Conservation (phyloP, 2,329 filamentous ascomycete genomes). For the Apiospora marii region DNA sequence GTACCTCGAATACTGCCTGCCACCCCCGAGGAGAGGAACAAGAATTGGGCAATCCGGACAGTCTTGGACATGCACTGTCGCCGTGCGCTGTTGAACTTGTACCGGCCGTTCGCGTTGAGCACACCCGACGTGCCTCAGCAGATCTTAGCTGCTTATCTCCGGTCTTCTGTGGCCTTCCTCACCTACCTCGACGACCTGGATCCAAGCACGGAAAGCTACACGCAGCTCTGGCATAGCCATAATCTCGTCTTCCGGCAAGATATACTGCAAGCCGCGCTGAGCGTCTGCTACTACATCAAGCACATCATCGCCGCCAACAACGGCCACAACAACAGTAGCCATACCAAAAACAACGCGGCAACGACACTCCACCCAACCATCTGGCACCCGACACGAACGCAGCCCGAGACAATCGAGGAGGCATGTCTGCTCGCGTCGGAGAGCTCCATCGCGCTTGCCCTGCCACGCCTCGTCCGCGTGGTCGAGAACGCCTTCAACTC, state of each 20-base stretch:
- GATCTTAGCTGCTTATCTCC: conserved; percentile 60
- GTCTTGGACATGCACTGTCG: conserved; percentile 63
- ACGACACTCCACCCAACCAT: conserved; percentile 25
- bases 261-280: conserved; percentile 62
- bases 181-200: conserved; percentile 64
- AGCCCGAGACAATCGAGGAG: conserved; percentile 34
- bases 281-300: conserved; percentile 63
- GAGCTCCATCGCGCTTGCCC: conserved; percentile 39
- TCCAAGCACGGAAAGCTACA: conserved; percentile 53
- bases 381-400: conserved; percentile 30
- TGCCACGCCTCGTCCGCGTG: conserved; percentile 35
- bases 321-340: background rate
- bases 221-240: conserved; percentile 59
- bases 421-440: conserved; percentile 38
- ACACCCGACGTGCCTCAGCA: conserved; percentile 57
- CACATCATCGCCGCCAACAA: conserved; percentile 35
- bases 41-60: conserved; percentile 59
- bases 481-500: conserved; percentile 58
- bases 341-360: conserved; percentile 13
- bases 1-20: conserved; percentile 55
- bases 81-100: conserved; percentile 59
- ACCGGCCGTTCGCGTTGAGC: conserved; percentile 63
- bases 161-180: conserved; percentile 63
- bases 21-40: conserved; percentile 54
- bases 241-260: conserved; percentile 61